Evolutionary conservation across 495 filamentous ascomycete genomes (phyloP).

Genomic region (Aspergillus hancockii): DNA sequence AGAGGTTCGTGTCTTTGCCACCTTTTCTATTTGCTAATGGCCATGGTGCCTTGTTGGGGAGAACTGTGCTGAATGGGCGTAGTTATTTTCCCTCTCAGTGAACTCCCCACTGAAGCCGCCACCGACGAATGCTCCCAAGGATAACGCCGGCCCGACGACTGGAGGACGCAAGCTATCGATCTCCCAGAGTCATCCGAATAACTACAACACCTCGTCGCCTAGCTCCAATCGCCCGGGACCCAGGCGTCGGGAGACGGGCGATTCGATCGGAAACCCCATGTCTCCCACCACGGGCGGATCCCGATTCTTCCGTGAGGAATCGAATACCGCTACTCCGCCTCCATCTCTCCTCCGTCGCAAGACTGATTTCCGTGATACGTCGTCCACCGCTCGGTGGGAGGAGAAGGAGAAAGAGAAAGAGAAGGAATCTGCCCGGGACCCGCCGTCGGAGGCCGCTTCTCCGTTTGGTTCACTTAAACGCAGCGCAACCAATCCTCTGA

Average conservation of each 20-base stretch:
- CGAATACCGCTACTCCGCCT: constrained; percentile 59
- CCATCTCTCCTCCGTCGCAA: constrained; percentile 72
- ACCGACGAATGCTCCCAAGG: constrained; percentile 68
- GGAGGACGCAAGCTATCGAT: constrained; percentile 76
- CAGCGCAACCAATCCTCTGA: constrained; percentile 65
- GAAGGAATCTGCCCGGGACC: constrained; percentile 42
- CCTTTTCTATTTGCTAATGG: constrained; percentile 8
- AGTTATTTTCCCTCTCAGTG: constrained; percentile 81
- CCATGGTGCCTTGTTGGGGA: constrained; percentile 12
- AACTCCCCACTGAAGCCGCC: constrained; percentile 92
- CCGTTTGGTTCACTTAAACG: constrained; percentile 68
- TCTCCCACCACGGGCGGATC: constrained; percentile 50
- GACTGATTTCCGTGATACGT: constrained; percentile 62
- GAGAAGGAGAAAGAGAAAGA: constrained; percentile 43
- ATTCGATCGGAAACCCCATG: constrained; percentile 64
- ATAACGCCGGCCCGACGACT: constrained; percentile 56
- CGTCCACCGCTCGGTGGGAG: constrained; percentile 33
- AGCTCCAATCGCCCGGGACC: constrained; percentile 67
- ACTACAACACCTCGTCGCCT: constrained; percentile 56
- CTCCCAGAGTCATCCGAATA: constrained; percentile 49
- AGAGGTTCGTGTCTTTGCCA: constrained; percentile 58
- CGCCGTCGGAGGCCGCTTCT: constrained; percentile 42
- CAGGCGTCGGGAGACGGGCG: constrained; percentile 84
- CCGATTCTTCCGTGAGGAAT: constrained; percentile 61
- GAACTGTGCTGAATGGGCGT: constrained; percentile 24